A percentile compares a stretch with the other conserved stretches of the same genome.
These are phyloP conservation scores for Termitomyces bulborhizus DNA, from an alignment of 768 basidiomycete genomes.

Conservation along the genomic window DNA sequence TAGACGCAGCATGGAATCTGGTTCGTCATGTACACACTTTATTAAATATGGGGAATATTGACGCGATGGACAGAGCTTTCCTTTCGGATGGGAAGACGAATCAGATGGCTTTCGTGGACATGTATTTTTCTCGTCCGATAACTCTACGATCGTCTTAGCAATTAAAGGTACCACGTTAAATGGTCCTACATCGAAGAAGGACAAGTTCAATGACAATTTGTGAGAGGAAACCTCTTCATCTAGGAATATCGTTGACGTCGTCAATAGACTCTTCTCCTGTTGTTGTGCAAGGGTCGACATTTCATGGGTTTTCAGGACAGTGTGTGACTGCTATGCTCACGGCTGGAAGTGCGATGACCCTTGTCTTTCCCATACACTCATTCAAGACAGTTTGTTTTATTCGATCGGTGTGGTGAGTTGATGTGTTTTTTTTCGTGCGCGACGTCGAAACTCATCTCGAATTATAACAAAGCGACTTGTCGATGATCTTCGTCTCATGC, in stretches of 20 bases:
- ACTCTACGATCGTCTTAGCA: constrained; percentile 77
- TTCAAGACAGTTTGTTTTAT: constrained; percentile 91
- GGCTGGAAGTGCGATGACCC: constrained; percentile 70
- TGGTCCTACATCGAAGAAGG: constrained; percentile 83
- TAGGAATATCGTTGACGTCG: background rate
- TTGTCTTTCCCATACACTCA: constrained; percentile 78
- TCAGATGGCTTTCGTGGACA: constrained; percentile 90
- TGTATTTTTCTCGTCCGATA: constrained; percentile 74
- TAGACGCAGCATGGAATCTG: constrained; percentile 69
- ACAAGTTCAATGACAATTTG: constrained; percentile 91
- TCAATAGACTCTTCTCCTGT: constrained; percentile 65
- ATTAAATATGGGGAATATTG: constrained; percentile 1
- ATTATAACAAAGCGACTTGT: constrained; percentile 60
- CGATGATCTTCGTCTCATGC: constrained; percentile 78
- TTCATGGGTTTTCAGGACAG: constrained; percentile 78
- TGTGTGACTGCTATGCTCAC: constrained; percentile 81
- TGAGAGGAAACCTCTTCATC: constrained; percentile 15
- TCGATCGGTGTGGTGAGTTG: constrained; percentile 72
- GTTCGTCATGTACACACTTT: constrained; percentile 20
- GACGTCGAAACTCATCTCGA: background rate
- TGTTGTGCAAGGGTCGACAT: constrained; percentile 90
- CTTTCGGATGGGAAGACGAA: constrained; percentile 69
- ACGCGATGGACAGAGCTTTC: constrained; percentile 52
- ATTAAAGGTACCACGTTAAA: constrained; percentile 85
- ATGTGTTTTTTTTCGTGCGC: background rate